A percentile compares a stretch with the other conserved stretches of the same genome.
Evolutionary conservation across 495 filamentous ascomycete species (phyloP).

Genomic region (Chaetomidium leptoderma): DNA sequence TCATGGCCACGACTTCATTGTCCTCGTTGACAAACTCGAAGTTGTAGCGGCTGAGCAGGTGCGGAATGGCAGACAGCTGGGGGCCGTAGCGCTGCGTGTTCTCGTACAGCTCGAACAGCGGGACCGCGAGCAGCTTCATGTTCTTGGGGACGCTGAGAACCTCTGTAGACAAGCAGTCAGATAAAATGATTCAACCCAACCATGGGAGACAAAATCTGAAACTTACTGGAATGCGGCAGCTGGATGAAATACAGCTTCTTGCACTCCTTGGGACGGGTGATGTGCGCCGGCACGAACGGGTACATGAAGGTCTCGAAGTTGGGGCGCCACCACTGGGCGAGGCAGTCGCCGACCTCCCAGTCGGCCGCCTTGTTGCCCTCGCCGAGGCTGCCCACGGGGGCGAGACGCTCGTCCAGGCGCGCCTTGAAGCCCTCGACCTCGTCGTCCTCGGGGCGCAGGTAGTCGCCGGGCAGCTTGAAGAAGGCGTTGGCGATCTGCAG

Average conservation of each 20-base stretch:
- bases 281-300: constrained; percentile 90
- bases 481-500: constrained; percentile 98
- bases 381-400: constrained; percentile 82
- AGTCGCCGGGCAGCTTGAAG: constrained; percentile 97
- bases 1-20: constrained; percentile 79
- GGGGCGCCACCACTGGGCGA: constrained; percentile 97
- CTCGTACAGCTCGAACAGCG: constrained; percentile 95
- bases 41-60: constrained; percentile 87
- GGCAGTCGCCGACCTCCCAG: constrained; percentile 89
- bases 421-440: constrained; percentile 91
- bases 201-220: not conserved
- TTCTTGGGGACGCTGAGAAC: constrained; percentile 98
- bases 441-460: constrained; percentile 82
- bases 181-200: not conserved
- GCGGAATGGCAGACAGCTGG: constrained; percentile 92
- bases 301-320: constrained; percentile 99
- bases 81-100: constrained; percentile 93
- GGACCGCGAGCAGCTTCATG: constrained; percentile 97
- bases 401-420: constrained; percentile 85
- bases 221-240: constrained; percentile 82
- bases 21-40: constrained; percentile 98
- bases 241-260: constrained; percentile 99
- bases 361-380: constrained; percentile 83
- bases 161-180: constrained; percentile 52
- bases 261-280: constrained; percentile 95